These are phyloP conservation scores for Lanmaoa pseudosensibilis DNA, from an alignment of 768 basidiomycete species.

Conservation along the genomic window DNA sequence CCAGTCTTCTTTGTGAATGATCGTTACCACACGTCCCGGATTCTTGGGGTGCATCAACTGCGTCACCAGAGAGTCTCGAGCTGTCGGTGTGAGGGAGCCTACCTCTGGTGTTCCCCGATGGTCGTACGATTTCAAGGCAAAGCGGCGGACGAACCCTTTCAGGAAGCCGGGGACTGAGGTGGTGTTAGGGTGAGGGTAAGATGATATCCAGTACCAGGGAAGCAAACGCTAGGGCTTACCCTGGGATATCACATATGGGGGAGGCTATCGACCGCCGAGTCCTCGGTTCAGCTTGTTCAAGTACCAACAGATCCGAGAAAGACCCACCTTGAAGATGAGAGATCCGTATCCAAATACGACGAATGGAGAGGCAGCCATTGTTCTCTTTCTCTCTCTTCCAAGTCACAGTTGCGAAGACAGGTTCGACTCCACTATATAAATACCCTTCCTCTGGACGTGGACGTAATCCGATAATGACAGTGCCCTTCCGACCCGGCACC, in stretches of 20 bases:
- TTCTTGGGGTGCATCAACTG: slow-evolving; percentile 45
- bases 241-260: slow-evolving; percentile 73
- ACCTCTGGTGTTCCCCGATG: slow-evolving; percentile 89
- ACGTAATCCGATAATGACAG: neutral
- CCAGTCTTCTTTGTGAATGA: slow-evolving; percentile 89
- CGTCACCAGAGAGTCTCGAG: slow-evolving; percentile 86
- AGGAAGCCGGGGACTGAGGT: slow-evolving; percentile 71
- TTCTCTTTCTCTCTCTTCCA: neutral
- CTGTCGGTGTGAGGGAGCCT: slow-evolving; percentile 38
- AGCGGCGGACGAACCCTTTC: slow-evolving; percentile 86
- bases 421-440: neutral
- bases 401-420: neutral
- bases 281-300: neutral
- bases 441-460: neutral
- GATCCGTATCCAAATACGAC: slow-evolving; percentile 92
- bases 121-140: slow-evolving; percentile 89
- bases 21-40: slow-evolving; percentile 87
- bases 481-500: neutral
- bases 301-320: neutral
- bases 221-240: slow-evolving; percentile 38
- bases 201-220: neutral
- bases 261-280: slow-evolving; percentile 52
- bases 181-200: neutral
- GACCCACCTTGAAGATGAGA: slow-evolving; percentile 75
- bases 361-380: slow-evolving; percentile 39